Evolutionary conservation across 2,329 filamentous ascomycete species (phyloP), one percentile per base, ranked within the genome.

Genomic region (Pseudogymnoascus sp.): DNA sequence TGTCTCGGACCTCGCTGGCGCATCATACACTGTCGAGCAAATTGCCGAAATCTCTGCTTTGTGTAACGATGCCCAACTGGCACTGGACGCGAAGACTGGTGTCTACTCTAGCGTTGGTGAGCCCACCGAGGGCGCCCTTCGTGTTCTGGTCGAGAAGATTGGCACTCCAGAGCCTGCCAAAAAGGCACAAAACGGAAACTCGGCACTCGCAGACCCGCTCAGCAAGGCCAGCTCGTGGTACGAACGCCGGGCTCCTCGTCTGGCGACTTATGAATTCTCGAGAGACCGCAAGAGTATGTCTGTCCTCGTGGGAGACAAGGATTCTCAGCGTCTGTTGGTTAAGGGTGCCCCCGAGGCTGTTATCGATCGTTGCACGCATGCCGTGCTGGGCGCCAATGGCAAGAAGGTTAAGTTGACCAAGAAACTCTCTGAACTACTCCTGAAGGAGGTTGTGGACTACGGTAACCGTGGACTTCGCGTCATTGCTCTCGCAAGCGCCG

Each of bases 271-370:
- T 71, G 95, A 99, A 75, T 99, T 99, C 78, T 97, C 95, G 1
- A 88, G 95, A 70, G 95, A 99, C 76, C 87, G 95, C 67, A 99
- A 99, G 85, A 97, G 93, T 77, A 99, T 99, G 95, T 99, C 95
- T 59, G 96, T 99, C 37, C 80, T 97, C 64, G 91, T 96, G 66
- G 83, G 88, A 68, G 82, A 83, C 62, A 88, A 84, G 63, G 80
- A 82, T 60, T 77, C 86, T 61, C 86, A 95, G 78, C 92, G 89
- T 74, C 86, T 99, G 10, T 83, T 99, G 59, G 93, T 99, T 68
- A 99, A 99, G 79, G 95, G 95, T 71, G 95, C 96, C 19, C 95
- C 95, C 5, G 95, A 99, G 76, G 91, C 92, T 11, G 88, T 99
- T 69, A 84, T 99, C 66, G 93, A 96, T 70, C 89, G 96, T 65